Conservation (phyloP, 805 yeast species). For the Soucietia sequanensis region DNA sequence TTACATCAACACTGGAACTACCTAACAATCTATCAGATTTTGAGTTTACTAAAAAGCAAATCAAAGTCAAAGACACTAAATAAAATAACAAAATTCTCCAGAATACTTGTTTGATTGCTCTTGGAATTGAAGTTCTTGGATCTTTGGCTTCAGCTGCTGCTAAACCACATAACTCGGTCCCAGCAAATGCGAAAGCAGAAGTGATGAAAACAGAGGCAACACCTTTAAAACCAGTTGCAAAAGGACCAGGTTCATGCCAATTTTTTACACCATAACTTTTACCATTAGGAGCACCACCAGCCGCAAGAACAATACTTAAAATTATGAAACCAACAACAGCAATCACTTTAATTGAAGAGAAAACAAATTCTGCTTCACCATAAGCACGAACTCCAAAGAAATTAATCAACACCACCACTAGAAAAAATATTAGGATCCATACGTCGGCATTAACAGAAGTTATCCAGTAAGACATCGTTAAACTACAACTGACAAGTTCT, state of each 20-base stretch:
- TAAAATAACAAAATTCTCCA: constrained; percentile 79
- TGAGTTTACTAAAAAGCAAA: constrained; percentile 74
- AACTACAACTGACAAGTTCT: constrained; percentile 47
- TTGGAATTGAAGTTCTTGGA: constrained; percentile 66
- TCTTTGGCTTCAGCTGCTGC: constrained; percentile 76
- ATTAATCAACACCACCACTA: constrained; percentile 31
- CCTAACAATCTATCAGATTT: constrained; percentile 49
- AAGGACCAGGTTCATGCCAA: constrained; percentile 70
- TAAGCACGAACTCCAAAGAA: constrained; percentile 33
- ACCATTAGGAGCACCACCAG: constrained; percentile 57
- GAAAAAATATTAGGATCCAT: constrained; percentile 37
- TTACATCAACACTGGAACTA: constrained; percentile 51
- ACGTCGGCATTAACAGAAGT: constrained; percentile 30
- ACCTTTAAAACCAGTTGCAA: constrained; percentile 65
- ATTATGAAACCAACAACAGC: constrained; percentile 62
- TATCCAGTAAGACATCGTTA: constrained; percentile 38
- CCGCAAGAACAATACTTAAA: constrained; percentile 52
- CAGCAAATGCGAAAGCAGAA: constrained; percentile 76
- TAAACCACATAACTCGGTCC: constrained; percentile 70
- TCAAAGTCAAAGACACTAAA: constrained; percentile 50
- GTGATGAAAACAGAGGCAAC: constrained; percentile 71
- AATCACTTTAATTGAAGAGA: constrained; percentile 55
- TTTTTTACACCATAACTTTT: constrained; percentile 56
- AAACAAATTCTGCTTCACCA: constrained; percentile 68
- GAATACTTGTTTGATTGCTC: constrained; percentile 77